Conservation (phyloP, 495 filamentous ascomycete genomes). For the Penicillium goetzii region DNA sequence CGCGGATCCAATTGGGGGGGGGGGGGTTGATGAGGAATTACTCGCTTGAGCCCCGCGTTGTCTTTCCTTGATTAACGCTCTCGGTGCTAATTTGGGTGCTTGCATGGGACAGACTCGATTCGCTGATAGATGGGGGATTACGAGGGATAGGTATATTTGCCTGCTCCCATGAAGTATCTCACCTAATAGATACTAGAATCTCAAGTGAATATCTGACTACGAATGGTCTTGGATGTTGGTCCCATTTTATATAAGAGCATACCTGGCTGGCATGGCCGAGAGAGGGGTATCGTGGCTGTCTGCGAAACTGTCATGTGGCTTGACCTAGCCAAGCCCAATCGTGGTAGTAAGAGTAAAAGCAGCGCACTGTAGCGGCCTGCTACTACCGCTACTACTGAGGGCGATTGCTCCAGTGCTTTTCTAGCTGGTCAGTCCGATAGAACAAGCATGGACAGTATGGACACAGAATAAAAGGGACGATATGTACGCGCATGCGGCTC, state of each 20-base stretch:
- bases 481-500: slow-evolving; percentile 5
- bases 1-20: not conserved
- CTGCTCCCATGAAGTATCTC: not conserved
- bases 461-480: not conserved
- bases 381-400: not conserved
- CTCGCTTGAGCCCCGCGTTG: slow-evolving; percentile 1
- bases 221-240: not conserved
- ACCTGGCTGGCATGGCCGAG: not conserved
- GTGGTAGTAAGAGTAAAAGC: not conserved
- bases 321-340: slow-evolving; percentile 30
- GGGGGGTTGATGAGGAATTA: not conserved
- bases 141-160: not conserved
- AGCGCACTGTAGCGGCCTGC: not conserved
- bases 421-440: not conserved
- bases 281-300: slow-evolving; percentile 22
- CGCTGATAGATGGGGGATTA: not conserved
- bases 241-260: not conserved
- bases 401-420: not conserved
- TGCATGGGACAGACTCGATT: not conserved
- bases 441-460: not conserved
- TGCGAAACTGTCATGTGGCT: slow-evolving; percentile 28
- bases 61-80: not conserved
- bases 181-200: not conserved
- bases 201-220: not conserved
- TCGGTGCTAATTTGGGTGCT: not conserved